Evolutionary conservation across 148 eudicot genomes (phyloP), one percentile per base, ranked within the genome.

Genomic region (Mesembryanthemum crystallinum): DNA sequence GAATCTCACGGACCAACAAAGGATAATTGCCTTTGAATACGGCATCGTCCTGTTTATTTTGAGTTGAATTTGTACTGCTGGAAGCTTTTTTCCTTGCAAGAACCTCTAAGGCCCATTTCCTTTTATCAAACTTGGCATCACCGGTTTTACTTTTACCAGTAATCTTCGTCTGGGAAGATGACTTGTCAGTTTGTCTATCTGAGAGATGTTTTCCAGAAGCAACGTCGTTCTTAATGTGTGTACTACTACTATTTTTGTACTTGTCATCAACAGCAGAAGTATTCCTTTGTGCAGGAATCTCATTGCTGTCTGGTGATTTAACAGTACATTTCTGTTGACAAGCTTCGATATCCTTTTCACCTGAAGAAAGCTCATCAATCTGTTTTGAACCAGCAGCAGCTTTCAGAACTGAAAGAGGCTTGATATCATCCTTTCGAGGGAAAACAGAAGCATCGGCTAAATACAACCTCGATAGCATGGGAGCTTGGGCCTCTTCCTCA

Each of bases 401-500:
- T 73, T 85, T 86, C 73, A 85, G 75, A 67, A 77, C 86, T 43
- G 94, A 85, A n/a, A 92, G 83, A 73, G 98, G 98, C 83, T 86
- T 83, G 35, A 92, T 83, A 79, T 90, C 90, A 77, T 84, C 87
- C 76, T 94, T 89, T 59, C 98, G 80, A 45, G 98, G 98, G 70
- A 94, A 89, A 85, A 94, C 89, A 75, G 98, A 92, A 32, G 86
- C 78, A 86, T 94, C 97, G 21, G 98, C 98, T 61, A 94, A 79
- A 85, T 94, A 94, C 76, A 94, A 82, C 76, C 98, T 89, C 45
- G 98, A 94, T 73, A 94, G 97, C 82, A 94, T 89, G 52, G 96
- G 86, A 82, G 77, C 81, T 73, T 73, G 63, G 72, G 69, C 69
- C 75, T 69, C 85, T 62, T 63, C 86, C 74, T 83, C 87, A 67